Evolutionary conservation across 192 early-diverging fungal species (phyloP).

Genomic region (Coemansia sp.): DNA sequence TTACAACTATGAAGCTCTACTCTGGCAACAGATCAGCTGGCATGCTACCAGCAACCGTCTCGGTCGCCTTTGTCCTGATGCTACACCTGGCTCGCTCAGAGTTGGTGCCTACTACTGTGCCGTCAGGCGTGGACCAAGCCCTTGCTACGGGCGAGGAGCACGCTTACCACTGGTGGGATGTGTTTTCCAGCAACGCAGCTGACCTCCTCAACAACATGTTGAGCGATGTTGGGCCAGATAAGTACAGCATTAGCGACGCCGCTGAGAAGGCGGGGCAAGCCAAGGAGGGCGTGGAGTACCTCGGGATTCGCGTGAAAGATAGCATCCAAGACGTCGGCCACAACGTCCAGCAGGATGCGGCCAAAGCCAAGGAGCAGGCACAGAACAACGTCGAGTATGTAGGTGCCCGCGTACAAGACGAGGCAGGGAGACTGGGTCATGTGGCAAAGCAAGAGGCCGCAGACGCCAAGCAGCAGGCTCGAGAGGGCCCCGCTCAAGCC

Average conservation of each 20-base stretch:
- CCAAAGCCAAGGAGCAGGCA: constrained; percentile 5
- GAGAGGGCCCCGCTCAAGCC: constrained; percentile 3
- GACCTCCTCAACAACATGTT: constrained; percentile 19
- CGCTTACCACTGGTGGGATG: constrained; percentile 52
- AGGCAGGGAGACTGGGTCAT: background rate
- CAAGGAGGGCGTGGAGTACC: constrained; percentile 14
- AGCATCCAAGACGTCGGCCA: constrained; percentile 12
- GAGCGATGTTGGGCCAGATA: constrained; percentile 14
- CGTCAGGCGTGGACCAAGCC: background rate
- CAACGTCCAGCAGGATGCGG: constrained; percentile 10
- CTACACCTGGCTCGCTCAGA: constrained; percentile 11
- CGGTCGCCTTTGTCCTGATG: background rate
- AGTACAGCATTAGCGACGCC: constrained; percentile 24
- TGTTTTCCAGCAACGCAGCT: constrained; percentile 29
- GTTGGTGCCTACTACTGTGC: constrained; percentile 26
- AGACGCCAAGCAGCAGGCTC: constrained; percentile 15
- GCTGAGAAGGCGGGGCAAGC: constrained; percentile 19
- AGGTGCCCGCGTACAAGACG: background rate
- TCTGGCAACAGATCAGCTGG: background rate
- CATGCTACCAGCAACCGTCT: background rate
- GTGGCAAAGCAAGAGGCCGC: background rate
- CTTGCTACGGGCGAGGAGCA: constrained; percentile 10
- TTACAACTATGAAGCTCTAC: background rate
- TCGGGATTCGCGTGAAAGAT: constrained; percentile 18
- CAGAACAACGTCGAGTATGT: background rate